Evolutionary conservation across 805 yeast species (phyloP).

Genomic region (Sungouiella blattae): DNA sequence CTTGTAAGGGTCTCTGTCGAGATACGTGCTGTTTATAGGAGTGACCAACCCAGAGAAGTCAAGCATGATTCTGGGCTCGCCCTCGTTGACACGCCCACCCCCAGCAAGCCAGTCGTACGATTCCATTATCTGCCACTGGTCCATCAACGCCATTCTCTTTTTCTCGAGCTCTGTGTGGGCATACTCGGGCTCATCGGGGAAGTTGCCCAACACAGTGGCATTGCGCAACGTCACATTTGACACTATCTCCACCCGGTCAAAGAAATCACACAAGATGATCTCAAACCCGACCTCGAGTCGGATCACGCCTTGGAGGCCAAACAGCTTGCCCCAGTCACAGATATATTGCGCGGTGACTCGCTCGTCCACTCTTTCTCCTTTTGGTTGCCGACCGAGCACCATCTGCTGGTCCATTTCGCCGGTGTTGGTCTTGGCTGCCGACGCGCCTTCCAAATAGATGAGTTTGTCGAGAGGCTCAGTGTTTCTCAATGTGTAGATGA

Average conservation of each 20-base stretch:
- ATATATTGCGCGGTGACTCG: constrained; percentile 45
- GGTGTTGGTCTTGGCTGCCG: constrained; percentile 55
- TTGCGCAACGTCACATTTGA: constrained; percentile 41
- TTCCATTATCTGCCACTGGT: constrained; percentile 24
- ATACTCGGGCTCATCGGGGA: constrained; percentile 25
- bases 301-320: constrained; percentile 56
- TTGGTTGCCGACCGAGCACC: constrained; percentile 19
- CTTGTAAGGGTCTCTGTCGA: constrained; percentile 47
- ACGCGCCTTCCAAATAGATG: constrained; percentile 61
- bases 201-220: constrained; percentile 33
- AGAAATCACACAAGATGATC: constrained; percentile 57
- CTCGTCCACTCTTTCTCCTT: constrained; percentile 34
- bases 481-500: constrained; percentile 46
- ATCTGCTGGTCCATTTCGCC: constrained; percentile 58
- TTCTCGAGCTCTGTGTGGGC: constrained; percentile 4
- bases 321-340: constrained; percentile 52
- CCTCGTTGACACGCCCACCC: constrained; percentile 44
- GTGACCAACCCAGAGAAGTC: constrained; percentile 55
- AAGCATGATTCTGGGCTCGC: constrained; percentile 46
- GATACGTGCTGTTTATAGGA: constrained; percentile 47
- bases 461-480: constrained; percentile 46
- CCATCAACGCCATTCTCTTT: constrained; percentile 15
- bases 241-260: constrained; percentile 44
- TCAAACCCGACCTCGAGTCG: constrained; percentile 62
- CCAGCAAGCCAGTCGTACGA: constrained; percentile 45